Evolutionary conservation across 202 grass and related monocot species (phyloP).

Genomic region (Zoysia matrella): DNA sequence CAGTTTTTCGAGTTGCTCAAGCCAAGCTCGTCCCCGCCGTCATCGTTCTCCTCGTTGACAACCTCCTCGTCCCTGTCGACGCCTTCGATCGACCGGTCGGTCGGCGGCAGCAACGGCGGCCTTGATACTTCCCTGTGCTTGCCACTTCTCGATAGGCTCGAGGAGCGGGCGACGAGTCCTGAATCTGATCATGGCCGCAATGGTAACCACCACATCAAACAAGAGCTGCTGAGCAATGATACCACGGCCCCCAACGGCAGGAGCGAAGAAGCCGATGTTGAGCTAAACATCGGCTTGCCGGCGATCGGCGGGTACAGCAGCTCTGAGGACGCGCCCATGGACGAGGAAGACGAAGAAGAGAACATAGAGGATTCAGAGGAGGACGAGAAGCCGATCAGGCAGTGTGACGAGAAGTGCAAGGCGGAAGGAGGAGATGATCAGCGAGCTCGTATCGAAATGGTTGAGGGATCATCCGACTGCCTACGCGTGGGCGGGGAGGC

Average conservation of each 20-base stretch:
- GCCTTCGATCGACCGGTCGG: not conserved
- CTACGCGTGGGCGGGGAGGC: constrained; percentile 2
- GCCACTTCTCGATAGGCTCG: constrained; percentile 72
- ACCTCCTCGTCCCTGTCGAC: constrained; percentile 11
- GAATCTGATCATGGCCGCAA: not conserved
- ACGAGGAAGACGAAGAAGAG: constrained; percentile 34
- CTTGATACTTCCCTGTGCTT: constrained; percentile 45
- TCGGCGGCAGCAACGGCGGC: not conserved
- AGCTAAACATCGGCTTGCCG: constrained; percentile 68
- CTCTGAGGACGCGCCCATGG: constrained; percentile 45
- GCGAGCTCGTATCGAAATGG: not conserved
- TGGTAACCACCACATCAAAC: constrained; percentile 33
- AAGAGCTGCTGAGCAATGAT: constrained; percentile 24
- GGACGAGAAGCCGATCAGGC: not conserved
- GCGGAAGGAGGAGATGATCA: not conserved
- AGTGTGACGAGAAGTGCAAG: constrained; percentile 15
- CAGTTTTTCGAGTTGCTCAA: constrained; percentile 63
- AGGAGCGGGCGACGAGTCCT: not conserved
- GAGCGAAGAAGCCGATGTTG: constrained; percentile 22
- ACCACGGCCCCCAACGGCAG: not conserved
- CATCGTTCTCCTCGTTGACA: not conserved
- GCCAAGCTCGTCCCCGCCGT: constrained; percentile 17
- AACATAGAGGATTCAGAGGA: constrained; percentile 11
- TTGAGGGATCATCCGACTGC: constrained; percentile 23
- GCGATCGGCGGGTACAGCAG: not conserved